Conservation (phyloP, 1,284 basidiomycete species). For the Quambalaria eucalypti region DNA sequence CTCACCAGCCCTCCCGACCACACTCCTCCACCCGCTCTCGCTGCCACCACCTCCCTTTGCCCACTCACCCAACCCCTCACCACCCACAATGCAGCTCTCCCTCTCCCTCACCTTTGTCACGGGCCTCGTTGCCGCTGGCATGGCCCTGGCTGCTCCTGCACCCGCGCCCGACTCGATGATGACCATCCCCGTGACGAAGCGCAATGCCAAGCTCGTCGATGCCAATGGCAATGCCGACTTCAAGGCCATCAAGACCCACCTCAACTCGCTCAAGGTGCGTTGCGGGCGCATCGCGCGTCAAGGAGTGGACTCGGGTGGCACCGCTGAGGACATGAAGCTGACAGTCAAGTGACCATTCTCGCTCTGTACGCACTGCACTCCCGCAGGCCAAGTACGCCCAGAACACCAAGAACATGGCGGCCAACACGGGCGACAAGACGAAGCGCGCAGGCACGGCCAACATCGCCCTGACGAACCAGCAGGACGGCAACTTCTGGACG, state of each 20-base stretch:
- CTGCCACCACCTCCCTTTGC: too few relatives aligned
- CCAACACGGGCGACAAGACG: conserved; percentile 32
- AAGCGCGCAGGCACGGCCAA: background rate
- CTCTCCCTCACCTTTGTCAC: background rate
- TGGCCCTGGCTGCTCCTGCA: background rate
- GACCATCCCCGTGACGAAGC: conserved; percentile 19
- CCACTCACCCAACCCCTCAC: background rate
- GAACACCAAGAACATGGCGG: conserved; percentile 22
- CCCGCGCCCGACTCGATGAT: background rate
- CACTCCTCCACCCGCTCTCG: too few relatives aligned
- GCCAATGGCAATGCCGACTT: conserved; percentile 11
- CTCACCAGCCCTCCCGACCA: too few relatives aligned
- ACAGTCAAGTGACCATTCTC: too few relatives aligned
- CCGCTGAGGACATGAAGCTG: too few relatives aligned
- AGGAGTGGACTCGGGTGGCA: conserved; percentile 13
- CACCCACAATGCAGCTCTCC: background rate
- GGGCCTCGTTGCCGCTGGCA: background rate
- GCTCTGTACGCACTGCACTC: too few relatives aligned
- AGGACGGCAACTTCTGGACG: conserved; percentile 29
- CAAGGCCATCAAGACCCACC: conserved; percentile 28
- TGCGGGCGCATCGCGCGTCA: too few relatives aligned
- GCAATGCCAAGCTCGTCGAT: conserved; percentile 12
- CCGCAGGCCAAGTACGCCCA: conserved; percentile 26
- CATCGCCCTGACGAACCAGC: conserved; percentile 21
- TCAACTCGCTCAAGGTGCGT: conserved; percentile 12